Conservation (phyloP, 352 stramenopile genomes). For the Albugo candida region DNA sequence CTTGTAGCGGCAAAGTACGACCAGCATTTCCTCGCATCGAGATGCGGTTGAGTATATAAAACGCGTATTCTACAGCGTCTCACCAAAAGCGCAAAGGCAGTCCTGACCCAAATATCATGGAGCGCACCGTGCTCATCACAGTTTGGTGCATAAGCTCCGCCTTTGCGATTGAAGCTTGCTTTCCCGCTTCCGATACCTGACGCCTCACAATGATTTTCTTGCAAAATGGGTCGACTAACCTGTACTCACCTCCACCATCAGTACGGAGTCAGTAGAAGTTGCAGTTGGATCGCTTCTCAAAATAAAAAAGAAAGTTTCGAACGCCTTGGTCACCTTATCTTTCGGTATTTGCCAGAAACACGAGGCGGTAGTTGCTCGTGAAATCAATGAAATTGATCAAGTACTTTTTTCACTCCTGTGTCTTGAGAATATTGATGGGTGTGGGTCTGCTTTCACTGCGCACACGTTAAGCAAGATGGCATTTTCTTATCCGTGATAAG, state of each 20-base stretch:
- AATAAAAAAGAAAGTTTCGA: neutral
- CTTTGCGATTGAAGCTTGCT: neutral
- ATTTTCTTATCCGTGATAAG: neutral
- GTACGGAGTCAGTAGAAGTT: neutral
- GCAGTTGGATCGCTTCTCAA: neutral
- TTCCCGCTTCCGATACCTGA: neutral
- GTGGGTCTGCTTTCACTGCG: neutral
- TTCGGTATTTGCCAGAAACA: neutral
- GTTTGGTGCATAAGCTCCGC: neutral
- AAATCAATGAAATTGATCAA: conserved; percentile 1
- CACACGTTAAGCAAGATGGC: neutral
- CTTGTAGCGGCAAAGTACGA: neutral
- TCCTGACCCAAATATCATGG: too few species aligned
- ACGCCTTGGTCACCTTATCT: neutral
- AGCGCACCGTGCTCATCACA: neutral
- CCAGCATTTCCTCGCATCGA: neutral
- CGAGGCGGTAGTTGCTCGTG: neutral
- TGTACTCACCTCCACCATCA: neutral
- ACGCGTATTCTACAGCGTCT: neutral
- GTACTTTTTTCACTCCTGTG: neutral
- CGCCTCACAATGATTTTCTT: neutral
- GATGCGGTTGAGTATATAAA: neutral
- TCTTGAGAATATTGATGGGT: neutral
- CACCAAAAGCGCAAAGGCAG: neutral
- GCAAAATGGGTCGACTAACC: neutral